Percentiles rank a stretch among this genome's conserved stretches.
phyloP scores from a whole-genome alignment of 805 yeast genomes.

The Wickerhamiella brachini region DNA sequence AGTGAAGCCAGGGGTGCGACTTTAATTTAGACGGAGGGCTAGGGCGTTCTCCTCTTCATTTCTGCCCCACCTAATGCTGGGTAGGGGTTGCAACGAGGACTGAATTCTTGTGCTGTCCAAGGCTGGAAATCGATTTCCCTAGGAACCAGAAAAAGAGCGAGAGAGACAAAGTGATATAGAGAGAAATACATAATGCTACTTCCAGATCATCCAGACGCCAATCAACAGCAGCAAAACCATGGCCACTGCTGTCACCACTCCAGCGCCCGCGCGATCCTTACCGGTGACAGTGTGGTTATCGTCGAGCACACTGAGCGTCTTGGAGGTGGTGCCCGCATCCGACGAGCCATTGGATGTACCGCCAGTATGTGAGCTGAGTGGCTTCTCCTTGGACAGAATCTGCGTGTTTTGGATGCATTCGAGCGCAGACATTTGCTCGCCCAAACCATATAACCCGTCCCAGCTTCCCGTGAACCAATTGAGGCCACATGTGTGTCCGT shows the following conservation, averaged over 20 bases:
- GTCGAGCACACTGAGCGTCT: slow-evolving; percentile 11
- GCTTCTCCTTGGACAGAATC: slow-evolving; percentile 32
- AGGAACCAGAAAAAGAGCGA: too few relatives aligned
- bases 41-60: too few relatives aligned
- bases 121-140: too few relatives aligned
- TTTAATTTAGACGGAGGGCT: neutral
- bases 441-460: slow-evolving; percentile 63
- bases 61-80: too few relatives aligned
- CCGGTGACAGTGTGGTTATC: slow-evolving; percentile 31
- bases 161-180: too few relatives aligned
- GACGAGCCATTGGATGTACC: slow-evolving; percentile 58
- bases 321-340: slow-evolving; percentile 43
- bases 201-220: slow-evolving; percentile 56
- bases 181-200: neutral
- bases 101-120: too few relatives aligned
- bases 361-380: slow-evolving; percentile 49
- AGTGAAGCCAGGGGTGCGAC: neutral
- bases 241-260: slow-evolving; percentile 66
- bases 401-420: slow-evolving; percentile 43
- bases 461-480: slow-evolving; percentile 50
- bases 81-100: too few relatives aligned
- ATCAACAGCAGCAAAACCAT: slow-evolving; percentile 48
- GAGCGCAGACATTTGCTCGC: slow-evolving; percentile 72
- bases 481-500: slow-evolving; percentile 70
- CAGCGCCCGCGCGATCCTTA: slow-evolving; percentile 81